Base-by-base conservation (phyloP, 23 red algal species). In the Porphyridium purpureum region DNA sequence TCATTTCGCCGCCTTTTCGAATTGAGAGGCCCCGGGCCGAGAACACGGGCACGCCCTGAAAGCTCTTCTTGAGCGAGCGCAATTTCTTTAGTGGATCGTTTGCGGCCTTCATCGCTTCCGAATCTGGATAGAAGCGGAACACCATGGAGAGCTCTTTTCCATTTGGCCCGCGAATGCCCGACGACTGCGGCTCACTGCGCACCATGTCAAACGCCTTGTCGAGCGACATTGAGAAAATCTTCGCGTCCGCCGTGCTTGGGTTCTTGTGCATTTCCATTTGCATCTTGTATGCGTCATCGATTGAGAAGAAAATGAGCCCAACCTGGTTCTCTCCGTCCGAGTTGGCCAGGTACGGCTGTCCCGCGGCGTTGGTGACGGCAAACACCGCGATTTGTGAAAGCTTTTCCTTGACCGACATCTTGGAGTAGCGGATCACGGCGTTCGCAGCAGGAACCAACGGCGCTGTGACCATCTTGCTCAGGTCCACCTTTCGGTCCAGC, bases 151-250 rank as follows among this genome's bases (percentile, higher is more conserved):
- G 64, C 52, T 98, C 90, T 33, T 86, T 72, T 0, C 90, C 90
- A 26, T 62, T 57, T 14, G 60, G 58, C 4, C 81, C 81, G 21
- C 78, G 68, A 27, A 98, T 67, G 1, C 90, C 90, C 27, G 69
- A 70, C 35, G 80, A 74, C 25, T 54, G 69, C 2, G 90, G 80
- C 52, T 85, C 81, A 33, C 59, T 72, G 59, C 81, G 81, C 17
- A 98, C 90, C 90, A 98, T 98, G 55, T 98, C 90, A 26, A 78
- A 86, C 21, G 90, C 90, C 55, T 83, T 83, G 42, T 98, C 90
- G 33, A 98, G 52, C 34, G 75, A 75, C 81, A 98, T 86, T 11
- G 83, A 72, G 70, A 78, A 86, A 2, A 98, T 70, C 22, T 76
- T 71, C 5, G 81, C 81, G 57, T 98, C 90, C 7, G 61, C 69